Evolutionary conservation across 164 flowering plant genomes (phyloP), one percentile per base, ranked within the genome.

Genomic region (Vitis rupestris): DNA sequence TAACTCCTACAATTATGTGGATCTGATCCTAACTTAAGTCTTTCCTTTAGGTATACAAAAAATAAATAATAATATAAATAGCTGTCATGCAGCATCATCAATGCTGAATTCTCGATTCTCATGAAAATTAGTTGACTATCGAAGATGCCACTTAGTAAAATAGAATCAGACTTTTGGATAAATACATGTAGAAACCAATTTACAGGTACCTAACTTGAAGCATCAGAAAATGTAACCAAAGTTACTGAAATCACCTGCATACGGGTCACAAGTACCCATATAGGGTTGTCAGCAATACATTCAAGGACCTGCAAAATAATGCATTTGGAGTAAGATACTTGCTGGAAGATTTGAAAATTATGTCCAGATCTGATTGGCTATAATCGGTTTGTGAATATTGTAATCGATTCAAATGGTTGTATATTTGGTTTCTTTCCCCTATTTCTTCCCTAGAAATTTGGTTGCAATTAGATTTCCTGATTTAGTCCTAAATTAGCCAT

Each of bases 181-280:
- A 56, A 19, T 56, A 9, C 27, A 56, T 17, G 59, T 23, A 17
- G 9, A 19, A n/a, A 19, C 59, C 59, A 56, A n/a, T 19, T 56
- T 4, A 56, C 59, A 56, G 27, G 59, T 19, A 16, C 19, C 10
- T 56, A n/a, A 16, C 19, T 56, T 1, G 14, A 58, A 48, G 16
- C n/a, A 44, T 12, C 30, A 16, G 14, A 50, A 16, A 23, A 48
- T 10, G 15, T 8, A 12, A 52, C 2, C 10, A 59, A 58, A 47
- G 19, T n/a, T 13, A 31, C 16, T 47, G 54, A 5, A 29, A 58
- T 59, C 59, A 91, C 97, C 97, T 89, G 94, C 97, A 91, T 91
- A 7, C 97, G 94, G 37, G 97, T 91, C 48, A 91, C 97, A 30
- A 91, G 79, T 48, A 91, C 94, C 97, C 97, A 91, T 67, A 89